These are phyloP conservation scores for Rhizopus stolonifer DNA, from an alignment of 371 early-diverging fungal species.

Conservation along the genomic window DNA sequence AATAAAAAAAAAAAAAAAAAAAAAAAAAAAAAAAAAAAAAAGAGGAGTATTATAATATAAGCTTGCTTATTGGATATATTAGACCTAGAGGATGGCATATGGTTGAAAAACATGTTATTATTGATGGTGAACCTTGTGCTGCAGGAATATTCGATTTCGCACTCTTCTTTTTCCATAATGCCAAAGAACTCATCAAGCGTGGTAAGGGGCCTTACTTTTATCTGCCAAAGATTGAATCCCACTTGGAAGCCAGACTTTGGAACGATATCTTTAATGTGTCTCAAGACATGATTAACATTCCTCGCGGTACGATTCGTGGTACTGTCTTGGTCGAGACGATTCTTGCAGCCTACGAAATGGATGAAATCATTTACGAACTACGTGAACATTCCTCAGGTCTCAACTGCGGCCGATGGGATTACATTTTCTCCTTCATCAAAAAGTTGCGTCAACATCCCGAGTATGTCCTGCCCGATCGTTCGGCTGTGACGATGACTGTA, in stretches of 20 bases:
- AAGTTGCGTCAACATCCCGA: constrained; percentile 85
- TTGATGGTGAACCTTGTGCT: constrained; percentile 90
- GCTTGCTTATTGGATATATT: no score
- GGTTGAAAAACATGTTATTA: constrained; percentile 90
- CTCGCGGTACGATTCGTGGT: constrained; percentile 93
- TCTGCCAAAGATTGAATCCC: constrained; percentile 95
- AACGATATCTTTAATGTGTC: constrained; percentile 93
- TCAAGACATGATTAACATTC: constrained; percentile 86
- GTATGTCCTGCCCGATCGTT: constrained; percentile 88
- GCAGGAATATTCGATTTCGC: constrained; percentile 95
- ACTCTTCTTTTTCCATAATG: constrained; percentile 96
- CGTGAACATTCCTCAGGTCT: constrained; percentile 94
- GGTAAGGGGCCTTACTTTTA: constrained; percentile 97
- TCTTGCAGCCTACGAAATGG: constrained; percentile 96
- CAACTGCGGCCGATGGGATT: constrained; percentile 98
- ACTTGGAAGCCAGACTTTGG: constrained; percentile 96
- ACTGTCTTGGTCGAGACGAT: constrained; percentile 98
- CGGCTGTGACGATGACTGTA: constrained; percentile 87
- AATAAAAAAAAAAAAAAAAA: background rate
- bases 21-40: no score
- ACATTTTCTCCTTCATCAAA: constrained; percentile 96
- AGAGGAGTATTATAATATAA: no score
- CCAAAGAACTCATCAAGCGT: constrained; percentile 70
- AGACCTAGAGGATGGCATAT: constrained; percentile 98
- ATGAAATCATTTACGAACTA: constrained; percentile 96